Evolutionary conservation across 768 basidiomycete genomes (phyloP), one percentile per base, ranked within the genome.

Genomic region (Podaxis mareebaensis): DNA sequence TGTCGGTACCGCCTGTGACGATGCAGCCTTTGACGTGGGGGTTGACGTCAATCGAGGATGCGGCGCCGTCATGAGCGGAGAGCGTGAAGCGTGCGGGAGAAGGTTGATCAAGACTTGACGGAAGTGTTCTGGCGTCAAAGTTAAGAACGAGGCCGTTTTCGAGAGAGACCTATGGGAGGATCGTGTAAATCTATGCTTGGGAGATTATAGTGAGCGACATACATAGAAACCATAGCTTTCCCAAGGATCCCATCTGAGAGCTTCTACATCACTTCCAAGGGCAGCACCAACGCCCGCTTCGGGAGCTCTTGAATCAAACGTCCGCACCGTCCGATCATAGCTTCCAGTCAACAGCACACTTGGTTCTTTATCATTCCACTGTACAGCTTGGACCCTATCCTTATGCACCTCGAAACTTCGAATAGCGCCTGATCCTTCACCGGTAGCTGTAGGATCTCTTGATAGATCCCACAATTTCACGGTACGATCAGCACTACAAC

Each of bases 391-490:
- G 24, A 99, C 93, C 78, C 96, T 98, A 75, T 97, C 95, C 72
- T 87, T 92, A 73, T 95, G 93, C 33, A 90, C 81, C 66, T 84
- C 80, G 75, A 96, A 99, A 68, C 90, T 95, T 63, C 93, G 83
- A 69, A 98, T 85, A 24, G 96, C 96, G 15, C 83, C 86, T 64
- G 76, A 79, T 63, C 77, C 71, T 58, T 85, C 79, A 11, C 76
- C 81, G 44, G 78, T 82, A 69, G 2, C 75, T 72, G 59, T 80
- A 4, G 87, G 85, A 58, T 87, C 83, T 13, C 93, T 83, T 42
- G 83, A 89, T 59, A 99, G 81, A 78, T 99, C 97, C 97, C 96
- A 99, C 28, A 99, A 77, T 76, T 99, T 99, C 65, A 99, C 94
- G 0, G 96, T 99, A 58, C 87, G 84, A 77, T 99, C 97, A 1